phyloP scores from a whole-genome alignment of 257 asterid genomes.

The Solanum arcanum region DNA sequence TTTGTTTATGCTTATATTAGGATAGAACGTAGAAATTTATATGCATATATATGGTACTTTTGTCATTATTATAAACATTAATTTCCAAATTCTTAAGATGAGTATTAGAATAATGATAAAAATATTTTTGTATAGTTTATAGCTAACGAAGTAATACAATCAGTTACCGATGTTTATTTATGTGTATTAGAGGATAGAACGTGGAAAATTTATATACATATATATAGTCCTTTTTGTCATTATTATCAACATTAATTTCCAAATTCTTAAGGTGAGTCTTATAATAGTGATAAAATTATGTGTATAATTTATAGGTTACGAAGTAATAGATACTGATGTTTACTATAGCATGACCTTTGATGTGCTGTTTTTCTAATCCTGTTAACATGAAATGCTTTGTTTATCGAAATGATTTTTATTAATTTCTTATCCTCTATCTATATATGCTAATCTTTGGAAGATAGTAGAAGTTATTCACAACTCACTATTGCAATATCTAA shows the following conservation, averaged over 20 bases:
- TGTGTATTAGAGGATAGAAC: neutral
- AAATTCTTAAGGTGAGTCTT: neutral
- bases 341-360: neutral
- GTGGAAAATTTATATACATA: neutral
- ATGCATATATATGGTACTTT: neutral
- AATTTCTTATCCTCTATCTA: neutral
- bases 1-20: neutral
- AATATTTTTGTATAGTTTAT: accelerated
- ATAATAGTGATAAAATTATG: accelerated
- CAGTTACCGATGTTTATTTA: neutral
- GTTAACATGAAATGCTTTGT: neutral
- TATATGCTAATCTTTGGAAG: neutral
- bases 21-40: too few relatives aligned
- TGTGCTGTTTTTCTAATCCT: accelerated
- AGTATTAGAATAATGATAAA: accelerated
- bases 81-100: neutral
- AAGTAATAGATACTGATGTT: neutral
- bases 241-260: neutral
- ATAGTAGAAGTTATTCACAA: neutral
- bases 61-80: neutral
- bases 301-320: neutral
- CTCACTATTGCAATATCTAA: neutral
- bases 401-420: neutral
- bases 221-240: neutral
- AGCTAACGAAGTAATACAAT: neutral